Percentiles rank a stretch among this genome's conserved stretches.
These are phyloP conservation scores for Conticribra weissflogii DNA, from an alignment of 108 stramenopile genomes.

Conservation along the genomic window DNA sequence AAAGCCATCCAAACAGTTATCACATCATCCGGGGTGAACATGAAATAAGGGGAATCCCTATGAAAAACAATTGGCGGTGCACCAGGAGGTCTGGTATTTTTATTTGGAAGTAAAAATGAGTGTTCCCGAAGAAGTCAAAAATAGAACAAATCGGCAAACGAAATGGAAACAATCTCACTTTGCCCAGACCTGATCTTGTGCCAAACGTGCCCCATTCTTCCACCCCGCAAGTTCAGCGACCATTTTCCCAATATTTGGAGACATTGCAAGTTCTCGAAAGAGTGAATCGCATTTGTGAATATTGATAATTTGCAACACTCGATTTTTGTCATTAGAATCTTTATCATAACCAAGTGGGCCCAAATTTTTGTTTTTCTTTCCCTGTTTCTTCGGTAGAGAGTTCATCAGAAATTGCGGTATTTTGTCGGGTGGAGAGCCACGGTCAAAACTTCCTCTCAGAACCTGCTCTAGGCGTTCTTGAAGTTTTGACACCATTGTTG, in stretches of 20 bases:
- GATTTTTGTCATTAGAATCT: slow-evolving; percentile 20
- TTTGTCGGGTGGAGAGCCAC: slow-evolving; percentile 71
- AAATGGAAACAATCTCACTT: too few species aligned
- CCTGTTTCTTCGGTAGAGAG: slow-evolving; percentile 6
- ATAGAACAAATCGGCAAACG: too few species aligned
- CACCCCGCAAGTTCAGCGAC: slow-evolving; percentile 75
- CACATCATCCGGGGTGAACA: slow-evolving; percentile 74
- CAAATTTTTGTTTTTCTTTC: slow-evolving; percentile 8
- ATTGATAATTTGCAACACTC: slow-evolving; percentile 85
- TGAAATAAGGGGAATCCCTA: slow-evolving; percentile 86
- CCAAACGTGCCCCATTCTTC: slow-evolving; percentile 68
- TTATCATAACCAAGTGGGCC: slow-evolving; percentile 19
- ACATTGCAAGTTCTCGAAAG: slow-evolving; percentile 68
- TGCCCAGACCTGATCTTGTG: slow-evolving; percentile 88
- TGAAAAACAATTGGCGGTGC: slow-evolving; percentile 78
- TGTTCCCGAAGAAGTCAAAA: too few species aligned
- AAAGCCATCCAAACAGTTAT: slow-evolving; percentile 86
- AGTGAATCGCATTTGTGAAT: slow-evolving; percentile 73
- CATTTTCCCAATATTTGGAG: slow-evolving; percentile 50
- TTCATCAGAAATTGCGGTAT: slow-evolving; percentile 44
- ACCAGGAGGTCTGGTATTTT: slow-evolving; percentile 55
- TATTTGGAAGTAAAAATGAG: too few species aligned
- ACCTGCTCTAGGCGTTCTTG: slow-evolving; percentile 70
- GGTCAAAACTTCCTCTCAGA: slow-evolving; percentile 70
- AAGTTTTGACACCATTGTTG: slow-evolving; percentile 41